Base-by-base conservation (phyloP, 2,329 filamentous ascomycete genomes). In the Trichoderma atrobrunneum region DNA sequence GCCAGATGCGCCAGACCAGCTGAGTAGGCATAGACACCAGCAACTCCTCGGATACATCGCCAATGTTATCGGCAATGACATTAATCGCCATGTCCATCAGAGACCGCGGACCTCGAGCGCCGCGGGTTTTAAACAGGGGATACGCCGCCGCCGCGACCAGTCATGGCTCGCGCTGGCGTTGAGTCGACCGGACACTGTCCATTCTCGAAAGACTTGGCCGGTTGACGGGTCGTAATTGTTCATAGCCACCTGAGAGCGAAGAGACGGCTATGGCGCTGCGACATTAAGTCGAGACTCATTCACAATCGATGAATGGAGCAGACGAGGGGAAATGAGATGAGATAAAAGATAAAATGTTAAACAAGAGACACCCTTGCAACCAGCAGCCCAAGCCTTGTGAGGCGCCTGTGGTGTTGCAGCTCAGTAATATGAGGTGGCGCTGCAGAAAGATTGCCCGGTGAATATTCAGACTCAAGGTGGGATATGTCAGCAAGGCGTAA, bases 41-140 rank as follows among this genome's bases (percentile, higher is more conserved):
- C 68, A 82, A 75, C 18, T 79, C 75, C 24, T 77, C 74, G 3
- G 81, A 78, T 10, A 84, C 75, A 51, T 78, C 75, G 26, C 79
- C 80, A 14, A 84, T 78, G 43, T 84, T 82, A 30, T 81, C 76
- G 1, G 80, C 81, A 18, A 83, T 73, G n/a, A 81, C 76, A 36
- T 78, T 78, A 54, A 80, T 80, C n/a, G 79, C 75, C 78, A 83
- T 83, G 43, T 83, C 82, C 21, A 81, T 76, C 30, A 85, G 76
- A 39, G 81, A 79, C 5, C 82, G 79, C 10, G 81, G 78, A 0
- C 83, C 83, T 10, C 75, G 79, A 34, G 67, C 72, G 36, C 78
- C 78, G 26, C 76, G 74, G 59, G 78, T 72, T 63, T 71, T 77
- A 56, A 79, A 74, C 28, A 76, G 36, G 28, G 77, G 78, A 72